Conservation (phyloP, 2,329 filamentous ascomycete species). For the Phyllosticta capitalensis region DNA sequence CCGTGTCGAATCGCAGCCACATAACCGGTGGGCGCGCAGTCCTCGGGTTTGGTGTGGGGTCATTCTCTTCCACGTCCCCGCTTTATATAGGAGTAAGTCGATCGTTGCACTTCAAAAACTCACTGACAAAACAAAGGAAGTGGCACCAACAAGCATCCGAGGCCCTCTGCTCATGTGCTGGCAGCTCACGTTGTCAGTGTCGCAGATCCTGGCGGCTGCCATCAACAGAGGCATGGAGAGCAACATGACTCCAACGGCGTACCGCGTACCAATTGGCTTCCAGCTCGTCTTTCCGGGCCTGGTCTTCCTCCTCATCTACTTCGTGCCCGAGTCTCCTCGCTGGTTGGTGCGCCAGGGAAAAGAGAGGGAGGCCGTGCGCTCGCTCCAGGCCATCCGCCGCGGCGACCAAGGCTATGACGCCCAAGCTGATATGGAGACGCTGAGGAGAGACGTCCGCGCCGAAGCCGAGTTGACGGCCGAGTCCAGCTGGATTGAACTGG, state of each 20-base stretch:
- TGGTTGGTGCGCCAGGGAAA: slow-evolving; percentile 14
- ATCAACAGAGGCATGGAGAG: slow-evolving; percentile 22
- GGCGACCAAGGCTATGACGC: slow-evolving; percentile 23
- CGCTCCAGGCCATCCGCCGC: slow-evolving; percentile 28
- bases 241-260: slow-evolving; percentile 19
- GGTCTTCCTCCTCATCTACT: slow-evolving; percentile 14
- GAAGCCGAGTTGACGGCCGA: slow-evolving; percentile 20
- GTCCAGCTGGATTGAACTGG: slow-evolving; percentile 31
- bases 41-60: slow-evolving; percentile 27
- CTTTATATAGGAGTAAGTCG: slow-evolving; percentile 26
- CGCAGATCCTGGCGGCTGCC: slow-evolving; percentile 29
- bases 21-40: slow-evolving; percentile 14
- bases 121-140: slow-evolving; percentile 14
- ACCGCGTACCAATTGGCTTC: slow-evolving; percentile 15
- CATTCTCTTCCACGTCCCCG: slow-evolving; percentile 31
- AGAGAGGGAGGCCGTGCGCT: slow-evolving; percentile 15
- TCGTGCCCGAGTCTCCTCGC: slow-evolving; percentile 16
- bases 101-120: background rate
- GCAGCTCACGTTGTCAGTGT: slow-evolving; percentile 30
- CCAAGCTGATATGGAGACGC: slow-evolving; percentile 16
- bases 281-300: slow-evolving; percentile 17
- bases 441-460: slow-evolving; percentile 16
- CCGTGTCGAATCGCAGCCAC: slow-evolving; percentile 1
- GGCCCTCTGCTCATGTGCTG: slow-evolving; percentile 32
- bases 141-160: slow-evolving; percentile 25